Conservation (phyloP, 1,284 basidiomycete genomes). For the Flammula alnicola region DNA sequence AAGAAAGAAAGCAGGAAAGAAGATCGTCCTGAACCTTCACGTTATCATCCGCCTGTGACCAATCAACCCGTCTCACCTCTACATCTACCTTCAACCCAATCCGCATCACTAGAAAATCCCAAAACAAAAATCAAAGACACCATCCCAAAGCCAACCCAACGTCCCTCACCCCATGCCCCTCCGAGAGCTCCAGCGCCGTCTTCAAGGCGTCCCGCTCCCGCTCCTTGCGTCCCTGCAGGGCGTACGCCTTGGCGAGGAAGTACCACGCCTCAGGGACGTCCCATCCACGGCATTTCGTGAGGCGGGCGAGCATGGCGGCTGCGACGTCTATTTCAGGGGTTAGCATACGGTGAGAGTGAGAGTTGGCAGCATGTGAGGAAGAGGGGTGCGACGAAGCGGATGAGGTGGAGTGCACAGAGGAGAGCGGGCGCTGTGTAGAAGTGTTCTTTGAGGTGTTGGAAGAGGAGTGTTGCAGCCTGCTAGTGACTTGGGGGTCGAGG, state of each 20-base stretch:
- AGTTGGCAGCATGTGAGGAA: too few relatives aligned
- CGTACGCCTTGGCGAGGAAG: conserved; percentile 80
- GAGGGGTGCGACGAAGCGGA: neutral
- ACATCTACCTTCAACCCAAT: too few relatives aligned
- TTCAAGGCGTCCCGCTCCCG: conserved; percentile 77
- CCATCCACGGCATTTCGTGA: conserved; percentile 77
- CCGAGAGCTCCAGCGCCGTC: conserved; percentile 75
- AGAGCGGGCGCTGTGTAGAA: conserved; percentile 8
- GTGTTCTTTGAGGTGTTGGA: conserved; percentile 8
- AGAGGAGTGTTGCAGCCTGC: conserved; percentile 16
- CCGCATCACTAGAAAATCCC: too few relatives aligned
- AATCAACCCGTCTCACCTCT: too few relatives aligned
- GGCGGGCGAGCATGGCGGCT: conserved; percentile 66
- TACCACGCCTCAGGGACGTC: conserved; percentile 94
- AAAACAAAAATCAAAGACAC: conserved; percentile 69
- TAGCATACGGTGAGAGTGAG: neutral
- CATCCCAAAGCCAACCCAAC: conserved; percentile 68
- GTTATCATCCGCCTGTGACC: too few relatives aligned
- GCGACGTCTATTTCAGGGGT: conserved; percentile 68
- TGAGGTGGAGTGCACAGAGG: conserved; percentile 14
- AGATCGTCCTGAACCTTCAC: too few relatives aligned
- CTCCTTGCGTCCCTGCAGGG: conserved; percentile 71
- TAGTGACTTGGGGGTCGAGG: conserved; percentile 48
- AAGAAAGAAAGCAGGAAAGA: too few relatives aligned
- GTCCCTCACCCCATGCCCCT: conserved; percentile 69